These are phyloP conservation scores for Geotrichum klebahnii DNA, from an alignment of 1,139 yeast genomes.

Conservation along the genomic window DNA sequence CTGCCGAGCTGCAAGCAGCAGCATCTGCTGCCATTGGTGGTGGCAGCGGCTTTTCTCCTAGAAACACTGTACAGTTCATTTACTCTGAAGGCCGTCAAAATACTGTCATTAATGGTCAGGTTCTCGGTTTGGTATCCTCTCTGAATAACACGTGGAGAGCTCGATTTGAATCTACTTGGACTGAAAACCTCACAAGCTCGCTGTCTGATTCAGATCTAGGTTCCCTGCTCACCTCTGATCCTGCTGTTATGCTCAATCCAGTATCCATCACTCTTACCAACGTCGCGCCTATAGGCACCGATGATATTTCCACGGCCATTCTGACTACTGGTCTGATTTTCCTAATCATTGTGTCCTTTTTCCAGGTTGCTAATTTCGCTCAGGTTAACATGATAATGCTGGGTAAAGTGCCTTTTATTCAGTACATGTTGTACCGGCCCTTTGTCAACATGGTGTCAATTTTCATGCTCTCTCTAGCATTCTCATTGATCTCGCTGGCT, in stretches of 20 bases:
- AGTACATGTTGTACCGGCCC: constrained; percentile 50
- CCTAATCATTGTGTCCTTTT: constrained; percentile 62
- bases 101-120: not conserved
- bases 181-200: not conserved
- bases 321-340: constrained; percentile 73
- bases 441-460: constrained; percentile 48
- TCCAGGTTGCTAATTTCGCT: constrained; percentile 56
- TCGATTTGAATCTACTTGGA: not conserved
- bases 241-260: constrained; percentile 37
- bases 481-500: constrained; percentile 56
- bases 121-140: constrained; percentile 22
- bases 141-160: constrained; percentile 22
- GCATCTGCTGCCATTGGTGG: constrained; percentile 1
- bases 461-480: constrained; percentile 52
- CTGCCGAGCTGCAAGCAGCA: constrained; percentile 23
- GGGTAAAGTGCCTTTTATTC: constrained; percentile 44
- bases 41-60: not conserved
- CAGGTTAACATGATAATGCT: constrained; percentile 51
- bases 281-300: constrained; percentile 48
- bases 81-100: constrained; percentile 16
- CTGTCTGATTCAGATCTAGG: constrained; percentile 27
- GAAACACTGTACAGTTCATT: constrained; percentile 6
- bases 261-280: constrained; percentile 38
- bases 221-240: constrained; percentile 26
- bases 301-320: constrained; percentile 57